Evolutionary conservation across 169 alveolate species (phyloP).

Genomic region (Plasmodium inui): DNA sequence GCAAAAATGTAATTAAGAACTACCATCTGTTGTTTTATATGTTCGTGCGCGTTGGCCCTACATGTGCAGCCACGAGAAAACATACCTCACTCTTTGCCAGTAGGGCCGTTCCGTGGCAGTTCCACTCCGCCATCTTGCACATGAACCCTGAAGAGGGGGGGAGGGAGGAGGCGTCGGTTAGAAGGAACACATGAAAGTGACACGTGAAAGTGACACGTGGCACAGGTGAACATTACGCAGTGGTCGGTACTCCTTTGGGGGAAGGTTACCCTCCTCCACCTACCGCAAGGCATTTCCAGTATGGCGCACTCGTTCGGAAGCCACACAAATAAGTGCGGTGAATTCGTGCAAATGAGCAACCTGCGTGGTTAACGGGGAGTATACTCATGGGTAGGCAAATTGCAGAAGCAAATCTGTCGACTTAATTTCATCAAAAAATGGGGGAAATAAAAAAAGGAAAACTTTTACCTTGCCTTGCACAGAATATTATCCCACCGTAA

Average conservation of each 20-base stretch:
- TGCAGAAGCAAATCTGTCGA: neutral
- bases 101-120: conserved; percentile 16
- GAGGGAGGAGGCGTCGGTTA: neutral
- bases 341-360: conserved; percentile 41
- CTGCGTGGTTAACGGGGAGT: conserved; percentile 5
- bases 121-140: conserved; percentile 32
- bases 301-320: conserved; percentile 34
- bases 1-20: neutral
- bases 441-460: neutral
- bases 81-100: conserved; percentile 25
- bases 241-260: neutral
- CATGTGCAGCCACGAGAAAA: neutral
- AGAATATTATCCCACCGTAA: conserved; percentile 24
- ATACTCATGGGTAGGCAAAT: neutral
- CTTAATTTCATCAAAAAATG: neutral
- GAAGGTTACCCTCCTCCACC: neutral
- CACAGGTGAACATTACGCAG: neutral
- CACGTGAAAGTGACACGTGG: neutral
- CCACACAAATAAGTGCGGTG: conserved; percentile 53
- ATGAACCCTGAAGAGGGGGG: neutral
- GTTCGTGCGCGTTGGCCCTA: neutral
- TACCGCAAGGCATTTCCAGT: conserved; percentile 31
- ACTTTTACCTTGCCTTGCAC: conserved; percentile 35
- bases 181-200: neutral
- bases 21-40: neutral